Evolutionary conservation across 2,329 filamentous ascomycete genomes (phyloP), one percentile per base, ranked within the genome.

Genomic region (Arthroderma sp.): DNA sequence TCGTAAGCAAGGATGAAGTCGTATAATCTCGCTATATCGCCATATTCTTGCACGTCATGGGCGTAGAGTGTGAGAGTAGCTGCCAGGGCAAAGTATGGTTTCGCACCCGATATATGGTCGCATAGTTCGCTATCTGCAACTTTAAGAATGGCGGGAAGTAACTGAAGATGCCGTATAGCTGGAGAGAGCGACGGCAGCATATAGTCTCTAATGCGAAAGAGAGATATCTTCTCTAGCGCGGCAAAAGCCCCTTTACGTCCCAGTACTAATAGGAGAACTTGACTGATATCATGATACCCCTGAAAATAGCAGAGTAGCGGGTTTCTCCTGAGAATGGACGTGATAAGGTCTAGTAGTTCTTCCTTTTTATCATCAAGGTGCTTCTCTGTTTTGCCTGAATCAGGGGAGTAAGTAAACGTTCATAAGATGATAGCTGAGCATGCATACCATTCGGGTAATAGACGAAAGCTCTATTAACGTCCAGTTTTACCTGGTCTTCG

Each of bases 281-380:
- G 93, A 55, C 85, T 91, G 57, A 98, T 96, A 67, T 98, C 91
- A 64, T 98, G 91, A 62, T 93, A 98, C 60, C 91, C 91, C 68
- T 98, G 91, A 63, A 98, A 98, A 67, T 98, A 98, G 69, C 80
- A 86, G 32, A 98, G 77, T 60, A 81, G 80, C 10, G 88, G 86
- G 56, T 93, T 75, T 31, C 76, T 76, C 43, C 93, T 81, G 38
- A 98, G 75, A 9, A 93, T 78, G 51, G 83, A 75, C 42, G 77
- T 77, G 56, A 98, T 96, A 42, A 98, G 72, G 50, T 78, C 68
- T 5, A 80, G 89, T 1, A 98, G 75, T 57, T 91, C 80, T 44
- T 71, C 61, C 59, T 91, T 95, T 58, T 83, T 81, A 37, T 63
- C 62, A 39, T 77, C 71, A 46, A 93, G 73, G 53, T 89, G 79